These are phyloP conservation scores for Spongospora subterranea DNA, from an alignment of 208 protist genomes.

Conservation along the genomic window DNA sequence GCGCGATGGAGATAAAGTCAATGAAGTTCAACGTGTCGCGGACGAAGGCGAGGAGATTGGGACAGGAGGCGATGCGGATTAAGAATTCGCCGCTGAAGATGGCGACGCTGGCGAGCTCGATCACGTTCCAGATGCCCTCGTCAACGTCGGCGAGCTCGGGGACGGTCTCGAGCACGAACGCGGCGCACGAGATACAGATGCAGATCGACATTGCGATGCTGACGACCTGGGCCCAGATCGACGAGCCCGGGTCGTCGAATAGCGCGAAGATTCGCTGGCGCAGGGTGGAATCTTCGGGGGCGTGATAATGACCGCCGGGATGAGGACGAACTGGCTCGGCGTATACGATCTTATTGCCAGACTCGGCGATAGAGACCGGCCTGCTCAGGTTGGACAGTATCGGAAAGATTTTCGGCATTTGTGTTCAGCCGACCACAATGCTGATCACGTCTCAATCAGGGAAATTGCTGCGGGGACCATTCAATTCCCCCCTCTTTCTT, in stretches of 20 bases:
- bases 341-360: too few relatives aligned
- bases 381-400: too few relatives aligned
- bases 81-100: slow-evolving; percentile 66
- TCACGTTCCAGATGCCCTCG: slow-evolving; percentile 51
- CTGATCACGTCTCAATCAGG: too few relatives aligned
- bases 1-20: slow-evolving; percentile 69
- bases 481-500: too few relatives aligned
- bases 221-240: background rate
- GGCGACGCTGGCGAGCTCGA: slow-evolving; percentile 58
- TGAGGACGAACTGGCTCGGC: background rate
- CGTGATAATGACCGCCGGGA: background rate
- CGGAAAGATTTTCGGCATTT: too few relatives aligned
- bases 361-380: too few relatives aligned
- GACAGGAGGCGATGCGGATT: slow-evolving; percentile 56
- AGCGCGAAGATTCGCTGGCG: slow-evolving; percentile 8
- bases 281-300: background rate
- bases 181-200: slow-evolving; percentile 24
- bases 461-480: too few relatives aligned
- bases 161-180: slow-evolving; percentile 58
- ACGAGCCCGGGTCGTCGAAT: slow-evolving; percentile 42
- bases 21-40: slow-evolving; percentile 63
- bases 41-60: background rate
- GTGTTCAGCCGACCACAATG: too few relatives aligned
- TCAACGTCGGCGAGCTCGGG: background rate
- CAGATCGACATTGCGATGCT: background rate